Percentiles rank a stretch among this genome's conserved stretches.
phyloP scores from a whole-genome alignment of 352 stramenopile genomes.

The Phytophthora kernoviae region DNA sequence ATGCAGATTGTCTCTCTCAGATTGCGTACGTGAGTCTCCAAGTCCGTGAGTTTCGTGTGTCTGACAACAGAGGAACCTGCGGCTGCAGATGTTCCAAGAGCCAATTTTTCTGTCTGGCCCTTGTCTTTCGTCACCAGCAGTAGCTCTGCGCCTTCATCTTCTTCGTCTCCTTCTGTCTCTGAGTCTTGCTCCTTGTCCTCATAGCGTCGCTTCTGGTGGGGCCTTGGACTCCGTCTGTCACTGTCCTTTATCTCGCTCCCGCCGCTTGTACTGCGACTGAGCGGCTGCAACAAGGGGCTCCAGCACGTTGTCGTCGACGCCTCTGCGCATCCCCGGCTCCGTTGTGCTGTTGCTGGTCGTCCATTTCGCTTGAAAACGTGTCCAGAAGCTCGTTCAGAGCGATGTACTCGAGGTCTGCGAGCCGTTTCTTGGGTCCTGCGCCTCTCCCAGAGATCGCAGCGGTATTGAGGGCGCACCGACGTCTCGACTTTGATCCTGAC shows the following conservation, averaged over 20 bases:
- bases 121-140: constrained; percentile 2
- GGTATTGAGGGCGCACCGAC: neutral
- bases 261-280: constrained; percentile 1
- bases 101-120: constrained; percentile 8
- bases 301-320: constrained; percentile 13
- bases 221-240: constrained; percentile 11
- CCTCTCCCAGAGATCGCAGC: neutral
- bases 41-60: constrained; percentile 75
- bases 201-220: neutral
- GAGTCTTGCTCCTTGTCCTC: constrained; percentile 25
- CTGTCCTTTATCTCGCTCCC: neutral
- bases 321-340: constrained; percentile 1
- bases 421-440: constrained; percentile 22
- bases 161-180: constrained; percentile 15
- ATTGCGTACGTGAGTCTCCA: constrained; percentile 70
- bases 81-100: too few species aligned
- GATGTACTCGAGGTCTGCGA: constrained; percentile 61
- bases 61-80: constrained; percentile 9
- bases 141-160: constrained; percentile 10
- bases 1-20: constrained; percentile 78
- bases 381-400: constrained; percentile 72
- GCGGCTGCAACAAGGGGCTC: too few species aligned
- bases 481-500: constrained; percentile 5
- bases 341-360: constrained; percentile 30
- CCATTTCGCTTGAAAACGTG: constrained; percentile 61